Percentiles rank a stretch among this genome's conserved stretches.
These are phyloP conservation scores for Glonium stellatum DNA, from an alignment of 495 filamentous ascomycete species.

Conservation along the genomic window DNA sequence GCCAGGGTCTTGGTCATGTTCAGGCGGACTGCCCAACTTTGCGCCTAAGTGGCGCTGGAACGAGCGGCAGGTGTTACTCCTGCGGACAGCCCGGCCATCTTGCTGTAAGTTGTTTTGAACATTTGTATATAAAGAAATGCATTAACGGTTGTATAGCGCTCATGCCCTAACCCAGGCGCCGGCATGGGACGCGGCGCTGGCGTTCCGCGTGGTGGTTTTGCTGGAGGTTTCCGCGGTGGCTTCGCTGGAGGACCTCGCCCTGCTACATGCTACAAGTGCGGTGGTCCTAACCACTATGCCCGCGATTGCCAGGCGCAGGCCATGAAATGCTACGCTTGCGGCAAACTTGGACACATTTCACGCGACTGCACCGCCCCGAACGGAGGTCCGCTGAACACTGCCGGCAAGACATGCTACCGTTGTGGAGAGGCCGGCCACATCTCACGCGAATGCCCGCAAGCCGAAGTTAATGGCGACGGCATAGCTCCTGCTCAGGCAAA, in stretches of 20 bases:
- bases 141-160: slow-evolving; percentile 49
- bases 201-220: slow-evolving; percentile 63
- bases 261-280: slow-evolving; percentile 98
- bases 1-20: slow-evolving; percentile 95
- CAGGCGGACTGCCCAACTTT: slow-evolving; percentile 98
- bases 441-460: slow-evolving; percentile 82
- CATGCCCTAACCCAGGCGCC: slow-evolving; percentile 67
- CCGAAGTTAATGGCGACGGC: slow-evolving; percentile 42
- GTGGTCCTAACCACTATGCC: slow-evolving; percentile 96
- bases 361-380: slow-evolving; percentile 97
- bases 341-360: slow-evolving; percentile 96
- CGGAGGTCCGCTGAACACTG: slow-evolving; percentile 89
- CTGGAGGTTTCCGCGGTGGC: slow-evolving; percentile 61
- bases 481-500: slow-evolving; percentile 36
- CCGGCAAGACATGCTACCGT: slow-evolving; percentile 97
- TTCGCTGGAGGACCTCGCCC: slow-evolving; percentile 64
- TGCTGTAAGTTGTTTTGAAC: slow-evolving; percentile 48
- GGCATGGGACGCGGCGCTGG: slow-evolving; percentile 57
- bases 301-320: slow-evolving; percentile 98
- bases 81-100: slow-evolving; percentile 90
- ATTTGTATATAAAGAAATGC: neutral
- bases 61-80: slow-evolving; percentile 87
- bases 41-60: slow-evolving; percentile 73
- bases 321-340: slow-evolving; percentile 99
- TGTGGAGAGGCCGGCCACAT: slow-evolving; percentile 95